phyloP scores from a whole-genome alignment of 768 basidiomycete genomes.

The Tylopilus plumbeoviolaceoides region DNA sequence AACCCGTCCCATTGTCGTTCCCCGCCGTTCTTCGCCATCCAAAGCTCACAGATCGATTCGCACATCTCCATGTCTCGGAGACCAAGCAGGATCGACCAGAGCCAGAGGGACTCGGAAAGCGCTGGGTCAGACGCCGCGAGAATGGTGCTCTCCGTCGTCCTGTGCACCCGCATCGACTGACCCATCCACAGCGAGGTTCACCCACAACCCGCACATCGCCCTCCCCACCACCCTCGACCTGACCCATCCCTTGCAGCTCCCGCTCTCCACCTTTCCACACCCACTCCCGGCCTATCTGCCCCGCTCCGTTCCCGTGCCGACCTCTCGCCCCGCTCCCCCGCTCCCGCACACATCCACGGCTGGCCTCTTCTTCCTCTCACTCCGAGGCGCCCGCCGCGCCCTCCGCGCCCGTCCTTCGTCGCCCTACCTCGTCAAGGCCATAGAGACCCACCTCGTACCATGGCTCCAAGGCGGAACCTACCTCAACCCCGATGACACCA shows the following conservation, averaged over 20 bases:
- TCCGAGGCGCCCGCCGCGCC: conserved; percentile 70
- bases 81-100: conserved; percentile 40
- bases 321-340: conserved; percentile 34
- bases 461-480: conserved; percentile 67
- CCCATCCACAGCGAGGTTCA: conserved; percentile 53
- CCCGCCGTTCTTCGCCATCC: conserved; percentile 65
- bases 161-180: background rate
- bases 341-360: conserved; percentile 60
- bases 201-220: conserved; percentile 68
- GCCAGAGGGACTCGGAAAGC: conserved; percentile 76
- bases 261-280: conserved; percentile 63
- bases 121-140: conserved; percentile 71
- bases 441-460: conserved; percentile 57
- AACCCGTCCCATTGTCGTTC: conserved; percentile 59
- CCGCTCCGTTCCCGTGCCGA: conserved; percentile 52
- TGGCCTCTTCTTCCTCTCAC: conserved; percentile 70
- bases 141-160: conserved; percentile 49
- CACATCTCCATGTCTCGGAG: conserved; percentile 40
- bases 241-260: conserved; percentile 38
- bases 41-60: conserved; percentile 48
- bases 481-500: conserved; percentile 45
- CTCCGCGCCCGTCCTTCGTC: conserved; percentile 52
- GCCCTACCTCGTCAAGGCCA: conserved; percentile 58
- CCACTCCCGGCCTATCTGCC: conserved; percentile 71
- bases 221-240: conserved; percentile 59